Base-by-base conservation (phyloP, 2,329 filamentous ascomycete species). In the Gremmenia infestans region DNA sequence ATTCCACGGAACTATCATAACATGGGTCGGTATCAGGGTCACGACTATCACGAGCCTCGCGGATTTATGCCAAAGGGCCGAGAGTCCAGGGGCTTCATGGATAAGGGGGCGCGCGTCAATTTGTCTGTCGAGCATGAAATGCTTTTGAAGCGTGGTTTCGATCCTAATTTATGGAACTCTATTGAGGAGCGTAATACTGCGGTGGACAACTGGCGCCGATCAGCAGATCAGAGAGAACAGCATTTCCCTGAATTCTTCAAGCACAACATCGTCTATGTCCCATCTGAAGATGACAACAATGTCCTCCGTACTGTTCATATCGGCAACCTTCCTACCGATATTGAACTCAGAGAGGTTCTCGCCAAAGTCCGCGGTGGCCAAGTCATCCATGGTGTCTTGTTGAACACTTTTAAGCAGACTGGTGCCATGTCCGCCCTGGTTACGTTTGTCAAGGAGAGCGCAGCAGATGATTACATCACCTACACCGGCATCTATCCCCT, bases 291-390 rank as follows among this genome's bases (percentile, higher is more conserved):
- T 2, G 64, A 66, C 17, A 43, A 7, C 2, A 65, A 66, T 28
- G 57, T 48, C 11, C 35, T 56, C 5, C 63, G 66, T 3, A 62
- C 62, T 1, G 60, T 69, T 8, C 53, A 57, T 14, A 60, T 69
- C 14, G 40, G 47, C 3, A 61, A 62, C 45, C 50, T 69, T 0
- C 64, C 66, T 1, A 9, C 28, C 2, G 48, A 53, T 12, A 60
- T 63, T 9, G n/a, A 59, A 5, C 47, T 66, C 5, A 42, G 61
- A 12, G 64, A 68, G 48, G 57, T 69, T 1, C 43, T 69, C 14
- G 52, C 50, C 1, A 50, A 61, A 11, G 61, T 68, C 32, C 35
- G 64, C 37, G 65, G 65, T 8, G 67, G 66, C 2, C 54, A 61
- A 28, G 43, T 69, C 1, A 17, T 64, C 4, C 48, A 48, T 45